Evolutionary conservation across 164 flowering plant species (phyloP), one percentile per base, ranked within the genome.

Genomic region (Akebia trifoliata): DNA sequence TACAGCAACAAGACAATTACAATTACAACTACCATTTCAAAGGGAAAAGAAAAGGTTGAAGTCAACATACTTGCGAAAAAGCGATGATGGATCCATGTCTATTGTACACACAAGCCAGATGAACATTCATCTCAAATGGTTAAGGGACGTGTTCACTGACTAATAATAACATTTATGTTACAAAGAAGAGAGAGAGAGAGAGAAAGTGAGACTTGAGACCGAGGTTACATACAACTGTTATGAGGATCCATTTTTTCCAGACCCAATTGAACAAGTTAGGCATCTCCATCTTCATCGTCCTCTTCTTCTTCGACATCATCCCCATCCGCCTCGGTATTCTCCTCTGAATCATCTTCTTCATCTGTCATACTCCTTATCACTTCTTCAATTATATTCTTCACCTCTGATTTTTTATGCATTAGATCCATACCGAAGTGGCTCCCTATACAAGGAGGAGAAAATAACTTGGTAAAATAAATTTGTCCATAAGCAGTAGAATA

Each of bases 371-470:
- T 77, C 38, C 72, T 82, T 39, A 81, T 84, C 20, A 79, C 86
- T 6, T 86, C 90, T 47, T 82, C 74, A 35, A 86, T 86, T 37
- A 86, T 76, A 22, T 66, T 74, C 70, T 81, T 86, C 29, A 86
- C 86, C 59, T 80, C 94, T 37, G 74, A 69, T 61, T 84, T 86
- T 59, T 80, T 68, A 50, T 81, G 79, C 80, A 75, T 72, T 29
- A 86, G 64, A 69, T 80, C 82, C 65, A 78, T 44, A 28, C 64
- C 79, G 51, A 86, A 86, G 58, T 80, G 86, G 57, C 57, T 34
- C 49, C 84, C 90, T 84, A 63, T 18, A 35, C 7, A 17, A 50
- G 4, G 30, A 31, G 18, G 22, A 15, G 44, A 12, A 20, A 17
- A n/a, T n/a, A n/a, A n/a, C n/a, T n/a, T n/a, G n/a, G n/a, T n/a